Conservation (phyloP, 1,284 basidiomycete species). For the Heterobasidion irregulare region DNA sequence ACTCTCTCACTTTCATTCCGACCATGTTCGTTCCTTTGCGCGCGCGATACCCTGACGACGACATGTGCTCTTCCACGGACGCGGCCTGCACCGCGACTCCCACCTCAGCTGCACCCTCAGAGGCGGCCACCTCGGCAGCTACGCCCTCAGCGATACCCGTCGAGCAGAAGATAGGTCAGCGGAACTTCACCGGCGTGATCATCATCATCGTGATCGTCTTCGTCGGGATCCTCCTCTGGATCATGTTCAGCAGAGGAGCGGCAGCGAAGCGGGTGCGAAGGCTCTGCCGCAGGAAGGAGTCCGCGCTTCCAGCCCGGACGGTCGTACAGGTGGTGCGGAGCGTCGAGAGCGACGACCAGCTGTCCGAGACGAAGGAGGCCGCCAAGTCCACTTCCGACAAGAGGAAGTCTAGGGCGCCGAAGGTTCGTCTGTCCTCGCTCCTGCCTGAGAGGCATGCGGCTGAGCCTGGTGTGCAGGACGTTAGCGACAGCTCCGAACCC, state of each 20-base stretch:
- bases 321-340: neutral
- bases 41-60: neutral
- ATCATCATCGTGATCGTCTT: conserved; percentile 19
- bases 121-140: conserved; percentile 3
- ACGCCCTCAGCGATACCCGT: conserved; percentile 1
- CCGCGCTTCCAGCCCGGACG: neutral
- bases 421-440: neutral
- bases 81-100: neutral
- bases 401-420: neutral
- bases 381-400: neutral
- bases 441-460: no score
- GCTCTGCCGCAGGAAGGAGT: conserved; percentile 5
- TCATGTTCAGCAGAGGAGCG: conserved; percentile 18
- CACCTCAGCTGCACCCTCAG: conserved; percentile 5
- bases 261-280: conserved; percentile 12
- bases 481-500: no score
- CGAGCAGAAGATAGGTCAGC: conserved; percentile 11
- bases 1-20: neutral
- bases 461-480: no score
- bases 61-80: neutral
- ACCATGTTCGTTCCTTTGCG: neutral
- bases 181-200: conserved; percentile 22
- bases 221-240: conserved; percentile 19
- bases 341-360: neutral
- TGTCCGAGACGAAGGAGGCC: neutral